phyloP scores from a whole-genome alignment of 805 yeast genomes.

The Yarrowia keelungensis region DNA sequence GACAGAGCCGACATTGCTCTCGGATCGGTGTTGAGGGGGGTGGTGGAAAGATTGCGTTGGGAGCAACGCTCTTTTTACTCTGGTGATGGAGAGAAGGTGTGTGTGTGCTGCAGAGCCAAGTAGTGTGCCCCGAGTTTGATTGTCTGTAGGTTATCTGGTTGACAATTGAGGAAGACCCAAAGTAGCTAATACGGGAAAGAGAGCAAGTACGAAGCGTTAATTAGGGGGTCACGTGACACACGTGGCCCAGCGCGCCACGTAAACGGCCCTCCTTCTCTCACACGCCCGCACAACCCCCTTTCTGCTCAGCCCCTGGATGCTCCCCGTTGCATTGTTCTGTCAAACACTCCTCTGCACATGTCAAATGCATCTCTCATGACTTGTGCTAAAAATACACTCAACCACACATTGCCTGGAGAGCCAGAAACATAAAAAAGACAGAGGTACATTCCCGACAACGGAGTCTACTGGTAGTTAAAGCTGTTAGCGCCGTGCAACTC shows the following conservation, averaged over 20 bases:
- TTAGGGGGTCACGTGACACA: conserved; percentile 20
- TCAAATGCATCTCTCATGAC: conserved; percentile 30
- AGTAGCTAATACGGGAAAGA: conserved; percentile 33
- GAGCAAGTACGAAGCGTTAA: conserved; percentile 27
- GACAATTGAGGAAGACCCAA: conserved; percentile 33
- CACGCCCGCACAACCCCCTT: not conserved
- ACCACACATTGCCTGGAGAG: conserved; percentile 6
- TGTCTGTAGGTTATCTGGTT: conserved; percentile 34
- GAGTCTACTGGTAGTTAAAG: conserved; percentile 23
- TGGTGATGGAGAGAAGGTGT: conserved; percentile 30
- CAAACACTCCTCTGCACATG: conserved; percentile 29
- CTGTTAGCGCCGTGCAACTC: conserved; percentile 29
- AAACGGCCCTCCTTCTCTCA: not conserved
- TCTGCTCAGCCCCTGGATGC: conserved; percentile 31
- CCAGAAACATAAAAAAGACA: not conserved
- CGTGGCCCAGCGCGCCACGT: not conserved
- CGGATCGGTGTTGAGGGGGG: conserved; percentile 6
- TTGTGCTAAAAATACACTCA: conserved; percentile 33
- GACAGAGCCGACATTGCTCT: conserved; percentile 39
- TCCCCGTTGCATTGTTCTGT: conserved; percentile 18
- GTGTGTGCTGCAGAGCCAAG: conserved; percentile 36
- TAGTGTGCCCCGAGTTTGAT: conserved; percentile 36
- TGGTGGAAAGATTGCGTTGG: conserved; percentile 13
- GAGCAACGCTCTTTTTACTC: conserved; percentile 32
- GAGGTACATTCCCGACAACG: conserved; percentile 9